phyloP scores from a whole-genome alignment of 306 rosid species.

The Vigna unguiculata region DNA sequence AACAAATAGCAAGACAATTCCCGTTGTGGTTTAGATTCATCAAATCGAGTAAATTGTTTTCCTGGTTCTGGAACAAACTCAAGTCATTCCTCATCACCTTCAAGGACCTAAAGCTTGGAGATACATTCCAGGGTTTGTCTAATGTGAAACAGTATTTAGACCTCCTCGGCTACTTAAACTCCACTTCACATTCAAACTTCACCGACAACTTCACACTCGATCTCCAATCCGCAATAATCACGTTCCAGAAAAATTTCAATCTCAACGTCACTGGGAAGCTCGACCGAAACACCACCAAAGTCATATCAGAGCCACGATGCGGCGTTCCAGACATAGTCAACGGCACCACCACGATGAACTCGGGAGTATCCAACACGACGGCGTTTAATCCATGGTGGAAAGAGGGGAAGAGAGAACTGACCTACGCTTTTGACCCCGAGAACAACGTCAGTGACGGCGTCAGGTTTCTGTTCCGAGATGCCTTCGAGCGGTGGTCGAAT shows the following conservation, averaged over 20 bases:
- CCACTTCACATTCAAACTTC: background rate
- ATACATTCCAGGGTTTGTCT: background rate
- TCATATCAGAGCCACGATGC: slow-evolving; percentile 11
- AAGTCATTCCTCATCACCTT: background rate
- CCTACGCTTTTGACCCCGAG: background rate
- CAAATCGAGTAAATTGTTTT: background rate
- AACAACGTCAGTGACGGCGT: background rate
- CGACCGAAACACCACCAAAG: background rate
- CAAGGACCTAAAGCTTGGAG: background rate
- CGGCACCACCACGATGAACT: slow-evolving; percentile 24
- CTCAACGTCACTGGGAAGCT: background rate
- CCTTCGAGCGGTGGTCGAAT: slow-evolving; percentile 18
- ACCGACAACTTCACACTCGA: background rate
- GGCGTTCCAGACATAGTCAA: slow-evolving; percentile 29
- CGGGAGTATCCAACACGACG: background rate
- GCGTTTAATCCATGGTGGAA: slow-evolving; percentile 35
- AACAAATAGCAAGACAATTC: background rate
- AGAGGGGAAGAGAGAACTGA: background rate
- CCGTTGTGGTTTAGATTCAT: background rate
- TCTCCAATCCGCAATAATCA: background rate
- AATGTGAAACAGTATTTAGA: background rate
- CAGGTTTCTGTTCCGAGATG: slow-evolving; percentile 14
- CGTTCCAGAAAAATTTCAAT: slow-evolving; percentile 18
- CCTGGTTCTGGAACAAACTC: slow-evolving; percentile 6
- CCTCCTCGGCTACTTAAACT: slow-evolving; percentile 14